These are phyloP conservation scores for Penicillium sp. DNA, from an alignment of 2,329 filamentous ascomycete species.

Conservation along the genomic window DNA sequence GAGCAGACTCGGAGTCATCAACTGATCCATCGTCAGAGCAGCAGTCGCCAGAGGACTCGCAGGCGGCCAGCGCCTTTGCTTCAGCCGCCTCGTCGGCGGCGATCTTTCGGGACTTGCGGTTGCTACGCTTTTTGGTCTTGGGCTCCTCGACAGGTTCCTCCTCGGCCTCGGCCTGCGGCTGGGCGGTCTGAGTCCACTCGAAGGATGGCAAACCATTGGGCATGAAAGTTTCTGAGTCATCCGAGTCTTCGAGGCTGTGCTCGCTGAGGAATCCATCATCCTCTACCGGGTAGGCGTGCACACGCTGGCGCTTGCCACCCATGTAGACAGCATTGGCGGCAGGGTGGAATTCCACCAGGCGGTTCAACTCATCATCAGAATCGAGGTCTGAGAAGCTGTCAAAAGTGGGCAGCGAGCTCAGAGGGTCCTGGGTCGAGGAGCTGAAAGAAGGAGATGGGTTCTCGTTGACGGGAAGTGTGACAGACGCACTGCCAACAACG, in stretches of 20 bases:
- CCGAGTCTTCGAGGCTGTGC: conserved; percentile 66
- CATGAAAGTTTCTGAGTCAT: conserved; percentile 56
- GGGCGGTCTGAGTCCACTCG: conserved; percentile 38
- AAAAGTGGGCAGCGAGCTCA: conserved; percentile 61
- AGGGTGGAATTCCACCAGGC: conserved; percentile 60
- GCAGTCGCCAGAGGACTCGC: conserved; percentile 12
- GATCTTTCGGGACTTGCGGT: conserved; percentile 38
- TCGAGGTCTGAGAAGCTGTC: conserved; percentile 84
- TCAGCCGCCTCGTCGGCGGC: conserved; percentile 41
- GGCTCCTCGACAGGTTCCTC: conserved; percentile 31
- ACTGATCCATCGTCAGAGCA: conserved; percentile 39
- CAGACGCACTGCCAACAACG: conserved; percentile 29
- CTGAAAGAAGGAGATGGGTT: conserved; percentile 33
- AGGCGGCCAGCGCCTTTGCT: conserved; percentile 28
- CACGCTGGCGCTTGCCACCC: conserved; percentile 61
- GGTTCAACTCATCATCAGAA: conserved; percentile 78
- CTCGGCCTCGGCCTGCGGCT: conserved; percentile 37
- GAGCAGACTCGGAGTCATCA: conserved; percentile 34
- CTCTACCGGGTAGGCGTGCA: conserved; percentile 62
- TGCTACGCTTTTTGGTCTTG: conserved; percentile 43
- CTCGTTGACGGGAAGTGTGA: conserved; percentile 33
- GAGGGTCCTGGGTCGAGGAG: conserved; percentile 41
- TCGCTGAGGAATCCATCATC: conserved; percentile 70
- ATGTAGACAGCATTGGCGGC: conserved; percentile 52
- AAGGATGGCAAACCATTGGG: conserved; percentile 56